Evolutionary conservation across 2,329 filamentous ascomycete genomes (phyloP).

Genomic region (Cadophora malorum): DNA sequence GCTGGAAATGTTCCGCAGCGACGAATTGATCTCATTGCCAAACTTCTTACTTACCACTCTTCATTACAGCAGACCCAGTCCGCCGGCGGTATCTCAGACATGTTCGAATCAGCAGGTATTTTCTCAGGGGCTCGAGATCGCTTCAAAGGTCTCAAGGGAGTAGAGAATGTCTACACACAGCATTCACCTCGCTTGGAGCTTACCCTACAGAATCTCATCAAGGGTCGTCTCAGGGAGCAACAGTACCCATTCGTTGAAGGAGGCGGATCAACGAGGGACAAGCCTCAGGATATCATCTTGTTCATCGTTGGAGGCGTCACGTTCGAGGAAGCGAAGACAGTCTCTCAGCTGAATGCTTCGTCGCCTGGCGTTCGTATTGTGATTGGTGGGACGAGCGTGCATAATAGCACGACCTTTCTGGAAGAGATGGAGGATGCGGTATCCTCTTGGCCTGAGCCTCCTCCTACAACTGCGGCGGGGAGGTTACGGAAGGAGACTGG

Average conservation of each 20-base stretch:
- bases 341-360: slow-evolving; percentile 92
- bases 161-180: slow-evolving; percentile 99
- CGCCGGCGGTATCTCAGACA: slow-evolving; percentile 82
- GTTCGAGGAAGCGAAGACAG: slow-evolving; percentile 96
- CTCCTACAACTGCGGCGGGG: slow-evolving; percentile 45
- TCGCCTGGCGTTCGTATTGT: slow-evolving; percentile 89
- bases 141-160: slow-evolving; percentile 94
- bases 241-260: slow-evolving; percentile 95
- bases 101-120: slow-evolving; percentile 90
- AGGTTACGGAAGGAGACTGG: slow-evolving; percentile 46
- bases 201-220: slow-evolving; percentile 91
- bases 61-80: slow-evolving; percentile 81
- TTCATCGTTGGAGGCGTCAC: slow-evolving; percentile 95
- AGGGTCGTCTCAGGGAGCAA: slow-evolving; percentile 83
- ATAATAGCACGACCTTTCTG: slow-evolving; percentile 87
- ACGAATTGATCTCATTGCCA: slow-evolving; percentile 79
- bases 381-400: slow-evolving; percentile 84
- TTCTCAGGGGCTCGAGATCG: slow-evolving; percentile 87
- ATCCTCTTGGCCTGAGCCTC: slow-evolving; percentile 79
- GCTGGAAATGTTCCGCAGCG: slow-evolving; percentile 81
- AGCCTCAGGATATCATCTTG: slow-evolving; percentile 94
- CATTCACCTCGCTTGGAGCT: slow-evolving; percentile 88
- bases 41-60: slow-evolving; percentile 83
- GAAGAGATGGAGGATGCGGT: slow-evolving; percentile 93
- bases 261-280: slow-evolving; percentile 84